Conservation (phyloP, 805 yeast genomes). For the Wickerhamiella parazyma region DNA sequence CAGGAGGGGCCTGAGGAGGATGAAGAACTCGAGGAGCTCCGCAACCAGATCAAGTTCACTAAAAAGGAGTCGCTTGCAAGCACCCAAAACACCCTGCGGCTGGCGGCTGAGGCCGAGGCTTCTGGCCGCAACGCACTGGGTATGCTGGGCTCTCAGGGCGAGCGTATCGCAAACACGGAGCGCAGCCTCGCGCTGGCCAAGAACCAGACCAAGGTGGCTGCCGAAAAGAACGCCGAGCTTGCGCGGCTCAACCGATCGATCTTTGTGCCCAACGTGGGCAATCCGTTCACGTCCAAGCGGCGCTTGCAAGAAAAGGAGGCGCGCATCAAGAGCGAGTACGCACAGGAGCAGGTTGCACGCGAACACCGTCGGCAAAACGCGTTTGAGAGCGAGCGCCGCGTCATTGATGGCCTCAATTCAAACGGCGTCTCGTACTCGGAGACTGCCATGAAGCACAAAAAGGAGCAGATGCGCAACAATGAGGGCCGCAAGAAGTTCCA, state of each 20-base stretch:
- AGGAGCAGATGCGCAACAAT: conserved; percentile 34
- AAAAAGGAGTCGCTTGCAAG: conserved; percentile 79
- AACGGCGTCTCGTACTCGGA: conserved; percentile 18
- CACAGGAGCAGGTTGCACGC: conserved; percentile 46
- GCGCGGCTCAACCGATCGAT: conserved; percentile 67
- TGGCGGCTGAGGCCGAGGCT: conserved; percentile 59
- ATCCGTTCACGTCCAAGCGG: conserved; percentile 79
- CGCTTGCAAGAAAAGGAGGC: conserved; percentile 64
- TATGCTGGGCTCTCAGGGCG: conserved; percentile 87
- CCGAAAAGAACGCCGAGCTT: conserved; percentile 67
- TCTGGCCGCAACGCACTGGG: conserved; percentile 76
- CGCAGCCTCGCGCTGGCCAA: conserved; percentile 61
- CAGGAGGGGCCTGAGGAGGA: conserved; percentile 44
- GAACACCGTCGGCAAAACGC: conserved; percentile 48
- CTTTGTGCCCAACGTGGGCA: conserved; percentile 64
- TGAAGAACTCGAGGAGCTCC: conserved; percentile 77
- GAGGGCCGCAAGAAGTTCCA: conserved; percentile 25
- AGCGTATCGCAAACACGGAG: conserved; percentile 68
- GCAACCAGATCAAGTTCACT: conserved; percentile 66
- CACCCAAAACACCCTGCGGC: conserved; percentile 65
- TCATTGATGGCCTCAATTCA: conserved; percentile 35
- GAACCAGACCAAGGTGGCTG: conserved; percentile 70
- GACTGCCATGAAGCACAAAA: conserved; percentile 33
- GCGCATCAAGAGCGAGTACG: conserved; percentile 45
- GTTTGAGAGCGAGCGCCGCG: conserved; percentile 52